phyloP scores from a whole-genome alignment of 257 asterid species.

The Orobanche coerulescens region DNA sequence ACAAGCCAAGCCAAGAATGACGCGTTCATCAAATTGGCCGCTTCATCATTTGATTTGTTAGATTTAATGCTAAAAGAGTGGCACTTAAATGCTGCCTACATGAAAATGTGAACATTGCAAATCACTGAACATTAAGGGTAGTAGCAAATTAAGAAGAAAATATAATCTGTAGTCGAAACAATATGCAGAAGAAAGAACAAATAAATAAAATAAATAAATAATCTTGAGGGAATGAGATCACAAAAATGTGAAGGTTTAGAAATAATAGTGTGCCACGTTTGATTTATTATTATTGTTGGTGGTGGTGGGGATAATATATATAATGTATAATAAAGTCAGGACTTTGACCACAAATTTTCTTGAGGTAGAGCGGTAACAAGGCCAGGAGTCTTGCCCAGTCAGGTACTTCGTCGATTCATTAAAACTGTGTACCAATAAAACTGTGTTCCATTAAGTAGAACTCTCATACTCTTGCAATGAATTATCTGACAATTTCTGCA shows the following conservation, averaged over 20 bases:
- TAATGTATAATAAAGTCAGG: background rate
- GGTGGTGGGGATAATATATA: background rate
- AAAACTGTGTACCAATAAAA: too few species aligned
- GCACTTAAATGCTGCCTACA: conserved; percentile 3
- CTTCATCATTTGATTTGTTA: background rate
- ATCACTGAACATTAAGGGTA: background rate
- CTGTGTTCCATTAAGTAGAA: too few species aligned
- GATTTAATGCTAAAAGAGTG: background rate
- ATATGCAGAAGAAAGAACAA: background rate
- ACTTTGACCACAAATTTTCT: background rate
- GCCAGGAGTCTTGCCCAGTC: background rate
- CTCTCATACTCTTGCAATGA: background rate
- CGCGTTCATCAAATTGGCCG: background rate
- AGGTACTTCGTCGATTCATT: background rate
- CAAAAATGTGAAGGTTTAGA: background rate
- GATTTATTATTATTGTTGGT: background rate
- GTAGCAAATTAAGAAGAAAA: background rate
- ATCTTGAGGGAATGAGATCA: too few species aligned
- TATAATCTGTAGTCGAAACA: background rate
- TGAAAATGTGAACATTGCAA: conserved; percentile 1
- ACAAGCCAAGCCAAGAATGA: background rate
- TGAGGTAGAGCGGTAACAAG: background rate
- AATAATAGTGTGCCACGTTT: background rate
- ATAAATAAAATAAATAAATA: too few species aligned
- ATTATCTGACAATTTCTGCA: too few species aligned